A percentile compares a stretch with the other conserved stretches of the same genome.
Evolutionary conservation across 2,329 filamentous ascomycete species (phyloP).

Genomic region (Claviceps sp.): DNA sequence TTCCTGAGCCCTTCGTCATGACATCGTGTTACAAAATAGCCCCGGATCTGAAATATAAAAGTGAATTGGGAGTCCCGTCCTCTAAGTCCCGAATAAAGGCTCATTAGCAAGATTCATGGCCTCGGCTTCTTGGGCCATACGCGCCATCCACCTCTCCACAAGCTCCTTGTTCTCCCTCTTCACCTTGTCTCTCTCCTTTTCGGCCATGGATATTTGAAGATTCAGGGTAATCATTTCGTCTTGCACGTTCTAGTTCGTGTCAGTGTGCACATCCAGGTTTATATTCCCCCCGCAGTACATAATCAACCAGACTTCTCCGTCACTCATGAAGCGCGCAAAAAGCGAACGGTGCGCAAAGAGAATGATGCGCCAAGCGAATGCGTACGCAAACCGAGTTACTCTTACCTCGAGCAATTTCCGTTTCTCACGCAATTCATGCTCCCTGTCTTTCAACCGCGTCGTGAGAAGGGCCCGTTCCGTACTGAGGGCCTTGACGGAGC

Average conservation of each 20-base stretch:
- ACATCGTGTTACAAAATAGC: no score
- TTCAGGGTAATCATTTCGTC: constrained; percentile 85
- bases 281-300: background rate
- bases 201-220: constrained; percentile 75
- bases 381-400: background rate
- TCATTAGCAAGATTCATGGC: constrained; percentile 64
- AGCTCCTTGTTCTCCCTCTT: constrained; percentile 78
- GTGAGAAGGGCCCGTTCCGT: constrained; percentile 48
- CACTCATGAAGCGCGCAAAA: no score
- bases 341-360: no score
- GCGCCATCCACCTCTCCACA: constrained; percentile 80
- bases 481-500: constrained; percentile 49
- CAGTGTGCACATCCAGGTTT: background rate
- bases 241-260: constrained; percentile 53
- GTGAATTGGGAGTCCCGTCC: no score
- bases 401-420: constrained; percentile 63
- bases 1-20: no score
- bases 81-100: constrained; percentile 14
- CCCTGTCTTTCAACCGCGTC: constrained; percentile 60
- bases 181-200: constrained; percentile 59
- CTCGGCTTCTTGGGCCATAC: constrained; percentile 75
- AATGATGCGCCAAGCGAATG: no score
- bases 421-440: constrained; percentile 77
- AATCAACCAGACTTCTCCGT: no score
- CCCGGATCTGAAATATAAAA: no score